Percentiles rank a stretch among this genome's conserved stretches.
Evolutionary conservation across 306 rosid species (phyloP).

Genomic region (Benincasa hispida): DNA sequence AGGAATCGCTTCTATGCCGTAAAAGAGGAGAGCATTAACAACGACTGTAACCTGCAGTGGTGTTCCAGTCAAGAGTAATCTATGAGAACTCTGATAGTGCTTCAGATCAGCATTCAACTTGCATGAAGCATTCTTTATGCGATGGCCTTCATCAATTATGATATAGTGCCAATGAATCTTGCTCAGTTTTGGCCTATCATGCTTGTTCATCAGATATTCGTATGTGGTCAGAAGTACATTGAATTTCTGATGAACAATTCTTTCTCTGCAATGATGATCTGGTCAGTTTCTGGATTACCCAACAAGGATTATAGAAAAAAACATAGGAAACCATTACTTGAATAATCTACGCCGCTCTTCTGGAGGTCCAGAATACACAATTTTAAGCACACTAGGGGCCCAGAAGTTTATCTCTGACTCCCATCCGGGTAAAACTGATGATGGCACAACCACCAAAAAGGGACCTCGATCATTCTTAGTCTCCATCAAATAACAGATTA

Average conservation of each 20-base stretch:
- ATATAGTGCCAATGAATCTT: slow-evolving; percentile 94
- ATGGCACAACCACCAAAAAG: slow-evolving; percentile 95
- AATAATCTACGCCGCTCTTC: slow-evolving; percentile 91
- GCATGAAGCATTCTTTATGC: slow-evolving; percentile 99
- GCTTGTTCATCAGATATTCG: slow-evolving; percentile 98
- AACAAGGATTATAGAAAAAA: neutral
- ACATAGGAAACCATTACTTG: slow-evolving; percentile 41
- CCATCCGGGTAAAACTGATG: slow-evolving; percentile 99
- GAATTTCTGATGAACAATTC: slow-evolving; percentile 83
- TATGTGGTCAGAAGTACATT: slow-evolving; percentile 95
- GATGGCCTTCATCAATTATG: slow-evolving; percentile 98
- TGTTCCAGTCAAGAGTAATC: slow-evolving; percentile 97
- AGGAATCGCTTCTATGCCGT: neutral
- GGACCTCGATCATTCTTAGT: slow-evolving; percentile 97
- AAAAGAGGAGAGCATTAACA: slow-evolving; percentile 4
- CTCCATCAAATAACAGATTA: slow-evolving; percentile 97
- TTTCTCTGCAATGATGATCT: slow-evolving; percentile 59
- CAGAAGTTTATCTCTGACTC: slow-evolving; percentile 85
- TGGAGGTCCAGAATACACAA: slow-evolving; percentile 89
- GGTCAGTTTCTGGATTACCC: slow-evolving; percentile 11
- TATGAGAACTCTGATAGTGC: slow-evolving; percentile 90
- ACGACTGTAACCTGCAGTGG: slow-evolving; percentile 73
- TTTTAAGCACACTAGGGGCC: slow-evolving; percentile 73
- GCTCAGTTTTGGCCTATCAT: slow-evolving; percentile 95
- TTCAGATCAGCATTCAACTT: slow-evolving; percentile 91